Evolutionary conservation across 2,329 filamentous ascomycete genomes (phyloP).

Genomic region (Alternaria dauci): DNA sequence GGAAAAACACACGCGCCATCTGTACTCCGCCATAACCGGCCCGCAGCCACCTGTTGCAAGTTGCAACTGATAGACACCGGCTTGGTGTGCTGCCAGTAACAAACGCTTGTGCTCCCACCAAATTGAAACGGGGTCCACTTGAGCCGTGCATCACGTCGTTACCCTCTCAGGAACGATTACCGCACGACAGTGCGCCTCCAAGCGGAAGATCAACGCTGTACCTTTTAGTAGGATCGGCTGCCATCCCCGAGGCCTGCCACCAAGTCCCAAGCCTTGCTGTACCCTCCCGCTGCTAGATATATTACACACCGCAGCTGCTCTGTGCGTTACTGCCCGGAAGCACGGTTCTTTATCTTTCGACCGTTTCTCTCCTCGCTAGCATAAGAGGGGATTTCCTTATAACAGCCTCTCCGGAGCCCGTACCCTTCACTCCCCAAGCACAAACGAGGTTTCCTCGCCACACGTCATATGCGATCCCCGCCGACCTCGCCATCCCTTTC

Average conservation of each 20-base stretch:
- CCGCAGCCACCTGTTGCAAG: slow-evolving; percentile 40
- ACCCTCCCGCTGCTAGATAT: slow-evolving; percentile 45
- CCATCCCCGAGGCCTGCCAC: slow-evolving; percentile 35
- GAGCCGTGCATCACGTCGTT: slow-evolving; percentile 26
- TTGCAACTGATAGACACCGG: slow-evolving; percentile 33
- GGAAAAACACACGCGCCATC: slow-evolving; percentile 23
- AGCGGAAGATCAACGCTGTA: slow-evolving; percentile 44
- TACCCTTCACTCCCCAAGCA: slow-evolving; percentile 7
- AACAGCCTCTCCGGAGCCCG: slow-evolving; percentile 10
- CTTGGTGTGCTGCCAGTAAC: slow-evolving; percentile 28
- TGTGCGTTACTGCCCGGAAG: slow-evolving; percentile 28
- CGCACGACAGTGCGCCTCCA: slow-evolving; percentile 35
- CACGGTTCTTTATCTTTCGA: slow-evolving; percentile 17
- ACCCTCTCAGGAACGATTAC: slow-evolving; percentile 35
- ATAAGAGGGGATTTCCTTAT: slow-evolving; percentile 12
- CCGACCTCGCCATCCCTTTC: slow-evolving; percentile 33
- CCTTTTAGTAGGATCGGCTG: slow-evolving; percentile 41
- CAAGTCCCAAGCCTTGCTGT: slow-evolving; percentile 40
- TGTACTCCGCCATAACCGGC: slow-evolving; percentile 33
- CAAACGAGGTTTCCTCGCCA: slow-evolving; percentile 31
- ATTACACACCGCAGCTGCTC: slow-evolving; percentile 37
- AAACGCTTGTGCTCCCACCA: slow-evolving; percentile 25
- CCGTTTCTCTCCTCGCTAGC: slow-evolving; percentile 15
- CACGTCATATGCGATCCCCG: slow-evolving; percentile 40
- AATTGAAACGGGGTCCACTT: slow-evolving; percentile 42